A percentile compares a stretch with the other conserved stretches of the same genome.
Conservation (phyloP, 805 yeast genomes). For the Pichia sporocuriosa region DNA sequence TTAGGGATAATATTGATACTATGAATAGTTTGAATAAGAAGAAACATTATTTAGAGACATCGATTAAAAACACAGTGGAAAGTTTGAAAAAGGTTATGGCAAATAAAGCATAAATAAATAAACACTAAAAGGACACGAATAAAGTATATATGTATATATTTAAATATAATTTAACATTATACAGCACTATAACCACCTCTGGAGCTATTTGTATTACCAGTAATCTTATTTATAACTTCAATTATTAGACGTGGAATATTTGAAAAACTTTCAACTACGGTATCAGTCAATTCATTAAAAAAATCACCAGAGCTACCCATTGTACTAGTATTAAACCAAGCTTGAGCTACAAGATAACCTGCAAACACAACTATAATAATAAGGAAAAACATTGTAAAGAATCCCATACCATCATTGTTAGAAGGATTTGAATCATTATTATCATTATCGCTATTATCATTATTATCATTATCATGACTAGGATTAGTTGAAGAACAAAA, state of each 20-base stretch:
- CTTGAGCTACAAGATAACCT: constrained; percentile 64
- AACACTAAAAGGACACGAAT: not conserved
- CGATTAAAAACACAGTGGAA: constrained; percentile 66
- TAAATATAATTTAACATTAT: constrained; percentile 27
- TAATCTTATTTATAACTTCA: constrained; percentile 62
- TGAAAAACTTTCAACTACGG: constrained; percentile 47
- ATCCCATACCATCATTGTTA: constrained; percentile 45
- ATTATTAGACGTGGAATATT: constrained; percentile 59
- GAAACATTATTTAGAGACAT: constrained; percentile 64
- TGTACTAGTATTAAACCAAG: constrained; percentile 63
- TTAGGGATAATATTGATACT: constrained; percentile 49
- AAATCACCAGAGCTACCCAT: constrained; percentile 67
- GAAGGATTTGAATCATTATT: constrained; percentile 16
- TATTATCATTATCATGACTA: constrained; percentile 21
- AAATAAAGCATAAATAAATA: not conserved
- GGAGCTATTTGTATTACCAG: constrained; percentile 42
- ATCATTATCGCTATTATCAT: constrained; percentile 20
- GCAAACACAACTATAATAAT: constrained; percentile 63
- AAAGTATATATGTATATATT: not conserved
- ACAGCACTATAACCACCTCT: constrained; percentile 95
- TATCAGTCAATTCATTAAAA: constrained; percentile 65
- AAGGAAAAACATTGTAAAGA: constrained; percentile 78
- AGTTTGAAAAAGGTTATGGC: constrained; percentile 41
- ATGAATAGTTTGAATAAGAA: constrained; percentile 58
- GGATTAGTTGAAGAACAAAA: constrained; percentile 10